Evolutionary conservation across 1,284 basidiomycete genomes (phyloP), one percentile per base, ranked within the genome.

Genomic region (Inonotus obliquus): DNA sequence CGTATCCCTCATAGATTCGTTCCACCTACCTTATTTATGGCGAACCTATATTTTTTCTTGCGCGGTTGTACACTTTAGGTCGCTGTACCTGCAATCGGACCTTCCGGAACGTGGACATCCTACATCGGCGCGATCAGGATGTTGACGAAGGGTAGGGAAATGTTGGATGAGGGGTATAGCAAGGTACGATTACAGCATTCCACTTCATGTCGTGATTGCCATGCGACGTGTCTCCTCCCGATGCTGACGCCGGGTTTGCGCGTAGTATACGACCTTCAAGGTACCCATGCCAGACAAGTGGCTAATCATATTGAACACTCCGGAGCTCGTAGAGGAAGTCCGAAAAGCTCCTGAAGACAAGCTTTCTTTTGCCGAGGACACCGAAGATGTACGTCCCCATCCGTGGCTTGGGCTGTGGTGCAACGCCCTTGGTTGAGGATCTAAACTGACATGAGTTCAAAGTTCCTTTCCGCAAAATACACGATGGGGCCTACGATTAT

Each of bases 271-370:
- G 7, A 65, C 65, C 2, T 78, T 75, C 70, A 75, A 75, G 61
- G 62, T 77, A 5, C 67, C 74, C 0, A 57, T 68, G n/a, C 59
- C 72, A 4, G 67, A 67, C 48, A 60, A 64, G 2, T 77, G 73
- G 75, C 57, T 69, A 2, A 65, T 76, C 32, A 63, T 77, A 4
- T 68, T 75, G 21, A 70, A 67, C n/a, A 71, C 69, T 4, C 65
- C 68, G 0, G 58, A 72, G 49, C 67, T 74, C 58, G 68, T 75
- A 2, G 73, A 77, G 1, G 76, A 77, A 49, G 62, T 77, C 5
- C 69, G 71, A 7, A 70, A 66, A 39, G 71, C 73, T 0, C 68
- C 68, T 2, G 75, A 76, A 25, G 69, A 75, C 7, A 67, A 69
- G 7, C 63, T 77, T 0, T 74, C 72, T 4, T 72, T 75, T 55